A percentile compares a stretch with the other conserved stretches of the same genome.
phyloP scores from a whole-genome alignment of 495 filamentous ascomycete species.

The Penicillium macrosclerotiorum region DNA sequence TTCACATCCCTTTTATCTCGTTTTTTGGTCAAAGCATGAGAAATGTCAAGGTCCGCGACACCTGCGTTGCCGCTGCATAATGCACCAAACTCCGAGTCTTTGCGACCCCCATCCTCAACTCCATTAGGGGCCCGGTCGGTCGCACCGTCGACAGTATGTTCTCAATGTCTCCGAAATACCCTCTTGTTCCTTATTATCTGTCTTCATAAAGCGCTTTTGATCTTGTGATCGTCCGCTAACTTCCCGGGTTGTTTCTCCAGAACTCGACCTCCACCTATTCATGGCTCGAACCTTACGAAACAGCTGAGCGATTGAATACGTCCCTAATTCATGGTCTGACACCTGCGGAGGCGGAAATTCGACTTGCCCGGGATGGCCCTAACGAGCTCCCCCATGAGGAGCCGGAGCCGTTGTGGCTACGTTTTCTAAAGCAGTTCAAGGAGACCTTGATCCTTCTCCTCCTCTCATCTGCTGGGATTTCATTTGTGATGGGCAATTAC shows the following conservation, averaged over 20 bases:
- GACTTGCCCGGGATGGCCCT: slow-evolving; percentile 75
- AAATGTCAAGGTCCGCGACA: slow-evolving; percentile 61
- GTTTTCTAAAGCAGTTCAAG: slow-evolving; percentile 94
- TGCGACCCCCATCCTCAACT: slow-evolving; percentile 35
- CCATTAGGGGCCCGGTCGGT: slow-evolving; percentile 33
- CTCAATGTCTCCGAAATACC: too few species aligned
- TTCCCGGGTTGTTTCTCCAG: slow-evolving; percentile 25
- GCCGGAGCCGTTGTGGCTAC: slow-evolving; percentile 89
- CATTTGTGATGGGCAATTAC: slow-evolving; percentile 88
- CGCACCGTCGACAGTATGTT: slow-evolving; percentile 35
- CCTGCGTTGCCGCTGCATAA: slow-evolving; percentile 57
- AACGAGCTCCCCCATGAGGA: slow-evolving; percentile 95
- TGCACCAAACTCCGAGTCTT: slow-evolving; percentile 36
- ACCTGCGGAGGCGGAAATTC: slow-evolving; percentile 73
- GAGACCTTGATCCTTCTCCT: slow-evolving; percentile 89
- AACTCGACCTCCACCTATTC: slow-evolving; percentile 60
- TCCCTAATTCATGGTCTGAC: slow-evolving; percentile 79
- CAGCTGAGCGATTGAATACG: slow-evolving; percentile 74
- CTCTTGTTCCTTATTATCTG: too few species aligned
- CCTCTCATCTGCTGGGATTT: slow-evolving; percentile 83
- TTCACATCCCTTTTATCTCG: slow-evolving; percentile 13
- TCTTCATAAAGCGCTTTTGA: too few species aligned
- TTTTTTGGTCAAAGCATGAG: slow-evolving; percentile 40
- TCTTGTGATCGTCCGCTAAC: slow-evolving; percentile 7
- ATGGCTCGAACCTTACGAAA: slow-evolving; percentile 68